Percentiles rank a stretch among this genome's conserved stretches.
Conservation (phyloP, 129 eudicot genomes). For the Flaveria robusta region DNA sequence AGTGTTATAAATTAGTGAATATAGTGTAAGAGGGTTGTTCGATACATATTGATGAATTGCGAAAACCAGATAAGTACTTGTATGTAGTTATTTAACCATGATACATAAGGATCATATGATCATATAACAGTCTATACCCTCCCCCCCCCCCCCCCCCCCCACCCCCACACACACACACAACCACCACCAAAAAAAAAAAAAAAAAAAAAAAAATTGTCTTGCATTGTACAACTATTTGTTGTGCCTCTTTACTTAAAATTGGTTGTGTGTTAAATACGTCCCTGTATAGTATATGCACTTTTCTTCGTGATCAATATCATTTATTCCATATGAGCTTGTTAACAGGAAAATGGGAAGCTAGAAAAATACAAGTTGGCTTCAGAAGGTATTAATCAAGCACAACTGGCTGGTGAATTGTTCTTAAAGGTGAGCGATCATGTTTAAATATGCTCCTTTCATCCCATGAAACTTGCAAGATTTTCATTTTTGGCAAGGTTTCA, state of each 20-base stretch:
- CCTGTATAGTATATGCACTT: not conserved
- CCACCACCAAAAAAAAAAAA: too few relatives aligned
- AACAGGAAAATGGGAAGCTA: conserved; percentile 83
- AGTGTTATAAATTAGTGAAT: not conserved
- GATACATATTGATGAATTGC: not conserved
- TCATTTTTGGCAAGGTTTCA: too few relatives aligned
- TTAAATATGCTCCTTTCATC: not conserved
- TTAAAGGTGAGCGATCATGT: conserved; percentile 48
- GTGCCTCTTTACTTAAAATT: not conserved
- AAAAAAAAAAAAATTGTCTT: too few relatives aligned
- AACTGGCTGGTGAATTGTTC: conserved; percentile 71
- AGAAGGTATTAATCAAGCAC: conserved; percentile 87
- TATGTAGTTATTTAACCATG: not conserved
- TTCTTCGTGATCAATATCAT: not conserved
- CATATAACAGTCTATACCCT: not conserved
- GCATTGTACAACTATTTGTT: not conserved
- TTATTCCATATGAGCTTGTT: conserved; percentile 13
- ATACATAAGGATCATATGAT: not conserved
- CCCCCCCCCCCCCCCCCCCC: too few relatives aligned
- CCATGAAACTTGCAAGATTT: not conserved
- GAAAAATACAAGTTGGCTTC: conserved; percentile 77
- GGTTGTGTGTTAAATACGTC: not conserved
- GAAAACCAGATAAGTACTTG: not conserved
- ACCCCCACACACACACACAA: too few relatives aligned
- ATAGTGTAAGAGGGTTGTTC: not conserved